phyloP scores from a whole-genome alignment of 148 eudicot species.

The Camellia granthamiana region DNA sequence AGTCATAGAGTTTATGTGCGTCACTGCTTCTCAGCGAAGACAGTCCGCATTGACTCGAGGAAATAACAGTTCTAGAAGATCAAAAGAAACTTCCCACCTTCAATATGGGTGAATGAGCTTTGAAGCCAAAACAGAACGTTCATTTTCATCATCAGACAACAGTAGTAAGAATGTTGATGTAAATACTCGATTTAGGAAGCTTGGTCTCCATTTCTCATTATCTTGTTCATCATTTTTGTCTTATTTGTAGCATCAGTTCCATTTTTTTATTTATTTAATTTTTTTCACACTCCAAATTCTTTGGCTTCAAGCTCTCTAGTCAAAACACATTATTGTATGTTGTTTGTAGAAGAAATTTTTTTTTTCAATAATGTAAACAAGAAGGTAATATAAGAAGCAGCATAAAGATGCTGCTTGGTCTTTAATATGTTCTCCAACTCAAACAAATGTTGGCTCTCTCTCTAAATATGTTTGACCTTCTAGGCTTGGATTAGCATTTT shows the following conservation, averaged over 20 bases:
- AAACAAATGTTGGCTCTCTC: too few relatives aligned
- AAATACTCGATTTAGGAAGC: slow-evolving; percentile 6
- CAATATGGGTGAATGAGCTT: slow-evolving; percentile 26
- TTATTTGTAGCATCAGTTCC: slow-evolving; percentile 8
- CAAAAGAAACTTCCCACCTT: slow-evolving; percentile 26
- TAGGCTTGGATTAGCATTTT: too few relatives aligned
- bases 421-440: too few relatives aligned
- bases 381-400: too few relatives aligned
- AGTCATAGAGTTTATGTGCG: slow-evolving; percentile 51
- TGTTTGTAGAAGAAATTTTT: too few relatives aligned
- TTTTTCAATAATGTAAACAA: too few relatives aligned
- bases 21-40: slow-evolving; percentile 54
- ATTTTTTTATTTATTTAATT: background rate
- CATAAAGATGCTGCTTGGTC: too few relatives aligned
- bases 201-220: background rate
- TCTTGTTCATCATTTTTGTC: background rate
- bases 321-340: too few relatives aligned
- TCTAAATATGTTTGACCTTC: too few relatives aligned
- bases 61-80: slow-evolving; percentile 43
- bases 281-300: background rate
- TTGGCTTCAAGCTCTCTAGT: background rate
- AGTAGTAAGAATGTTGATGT: slow-evolving; percentile 11
- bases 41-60: slow-evolving; percentile 44
- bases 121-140: slow-evolving; percentile 7
- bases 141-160: slow-evolving; percentile 4